These are phyloP conservation scores for Fusarium nelsonii DNA, from an alignment of 2,329 filamentous ascomycete genomes.

Conservation along the genomic window DNA sequence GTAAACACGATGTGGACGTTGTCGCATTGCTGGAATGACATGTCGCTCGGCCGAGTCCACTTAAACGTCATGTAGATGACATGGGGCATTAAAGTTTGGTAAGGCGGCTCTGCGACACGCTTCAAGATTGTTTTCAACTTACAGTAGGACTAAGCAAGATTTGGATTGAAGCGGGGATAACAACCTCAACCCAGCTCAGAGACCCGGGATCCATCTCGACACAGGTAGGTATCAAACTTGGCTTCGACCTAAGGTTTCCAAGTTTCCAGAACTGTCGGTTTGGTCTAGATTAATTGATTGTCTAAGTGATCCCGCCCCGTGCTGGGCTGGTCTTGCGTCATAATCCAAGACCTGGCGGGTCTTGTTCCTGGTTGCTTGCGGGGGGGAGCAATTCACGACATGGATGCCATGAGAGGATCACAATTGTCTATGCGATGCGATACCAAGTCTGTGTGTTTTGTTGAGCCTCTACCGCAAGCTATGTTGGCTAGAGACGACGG, in stretches of 20 bases:
- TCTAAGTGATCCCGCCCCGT: slow-evolving; percentile 1
- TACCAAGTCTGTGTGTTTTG: slow-evolving; percentile 14
- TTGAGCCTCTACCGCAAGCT: slow-evolving; percentile 13
- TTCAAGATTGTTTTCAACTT: slow-evolving; percentile 4
- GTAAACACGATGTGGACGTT: neutral
- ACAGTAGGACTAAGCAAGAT: neutral
- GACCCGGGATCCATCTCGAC: slow-evolving; percentile 3
- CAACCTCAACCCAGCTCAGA: neutral
- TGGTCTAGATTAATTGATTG: slow-evolving; percentile 7
- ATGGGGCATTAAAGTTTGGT: slow-evolving; percentile 34
- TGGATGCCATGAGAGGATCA: slow-evolving; percentile 28
- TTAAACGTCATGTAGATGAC: slow-evolving; percentile 35
- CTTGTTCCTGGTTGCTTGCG: slow-evolving; percentile 15
- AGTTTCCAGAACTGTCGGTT: slow-evolving; percentile 10
- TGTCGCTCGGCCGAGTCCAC: slow-evolving; percentile 33
- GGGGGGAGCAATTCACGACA: slow-evolving; percentile 30
- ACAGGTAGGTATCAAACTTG: neutral
- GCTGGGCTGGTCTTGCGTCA: slow-evolving; percentile 36
- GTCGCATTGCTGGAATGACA: slow-evolving; percentile 16
- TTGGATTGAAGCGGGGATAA: neutral
- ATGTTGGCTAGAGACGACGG: slow-evolving; percentile 1
- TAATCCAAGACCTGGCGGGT: slow-evolving; percentile 34
- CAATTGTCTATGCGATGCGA: slow-evolving; percentile 16
- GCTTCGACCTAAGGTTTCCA: slow-evolving; percentile 9
- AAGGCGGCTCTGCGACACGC: slow-evolving; percentile 34